Evolutionary conservation across 495 filamentous ascomycete species (phyloP).

Genomic region (Sabuloglossum arenarium): DNA sequence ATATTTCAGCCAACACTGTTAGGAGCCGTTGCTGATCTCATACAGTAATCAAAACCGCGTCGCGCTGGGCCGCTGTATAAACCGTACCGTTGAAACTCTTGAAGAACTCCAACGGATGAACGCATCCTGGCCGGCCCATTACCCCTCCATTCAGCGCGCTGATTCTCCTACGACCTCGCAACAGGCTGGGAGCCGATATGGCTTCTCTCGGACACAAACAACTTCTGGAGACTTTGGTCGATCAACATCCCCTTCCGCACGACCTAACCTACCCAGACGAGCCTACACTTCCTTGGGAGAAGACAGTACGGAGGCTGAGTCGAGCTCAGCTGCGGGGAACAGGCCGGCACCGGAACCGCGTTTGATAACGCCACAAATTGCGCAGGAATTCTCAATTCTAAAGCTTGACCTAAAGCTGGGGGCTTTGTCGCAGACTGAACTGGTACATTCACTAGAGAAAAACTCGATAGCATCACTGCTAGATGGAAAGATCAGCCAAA

Average conservation of each 20-base stretch:
- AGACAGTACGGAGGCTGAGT: constrained; percentile 36
- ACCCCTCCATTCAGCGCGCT: constrained; percentile 58
- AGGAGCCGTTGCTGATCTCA: constrained; percentile 14
- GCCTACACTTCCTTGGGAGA: constrained; percentile 51
- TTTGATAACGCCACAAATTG: constrained; percentile 78
- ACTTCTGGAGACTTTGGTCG: constrained; percentile 1
- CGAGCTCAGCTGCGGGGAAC: constrained; percentile 42
- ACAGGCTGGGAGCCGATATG: constrained; percentile 14
- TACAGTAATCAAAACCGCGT: constrained; percentile 79
- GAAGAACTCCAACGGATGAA: constrained; percentile 76
- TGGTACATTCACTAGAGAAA: constrained; percentile 95
- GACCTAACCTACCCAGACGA: constrained; percentile 34
- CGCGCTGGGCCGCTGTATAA: constrained; percentile 67
- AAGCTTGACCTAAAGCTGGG: constrained; percentile 90
- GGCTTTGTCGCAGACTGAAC: constrained; percentile 60
- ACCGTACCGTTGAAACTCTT: constrained; percentile 57
- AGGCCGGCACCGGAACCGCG: constrained; percentile 39
- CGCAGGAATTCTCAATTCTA: constrained; percentile 84
- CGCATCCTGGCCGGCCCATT: constrained; percentile 77
- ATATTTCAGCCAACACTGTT: neutral
- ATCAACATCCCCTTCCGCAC: constrained; percentile 8
- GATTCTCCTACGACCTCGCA: constrained; percentile 6
- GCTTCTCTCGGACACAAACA: constrained; percentile 16
- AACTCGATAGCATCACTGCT: constrained; percentile 68
- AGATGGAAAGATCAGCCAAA: constrained; percentile 84